Evolutionary conservation across 495 filamentous ascomycete species (phyloP), one percentile per base, ranked within the genome.

Genomic region (Bacidia rubella): DNA sequence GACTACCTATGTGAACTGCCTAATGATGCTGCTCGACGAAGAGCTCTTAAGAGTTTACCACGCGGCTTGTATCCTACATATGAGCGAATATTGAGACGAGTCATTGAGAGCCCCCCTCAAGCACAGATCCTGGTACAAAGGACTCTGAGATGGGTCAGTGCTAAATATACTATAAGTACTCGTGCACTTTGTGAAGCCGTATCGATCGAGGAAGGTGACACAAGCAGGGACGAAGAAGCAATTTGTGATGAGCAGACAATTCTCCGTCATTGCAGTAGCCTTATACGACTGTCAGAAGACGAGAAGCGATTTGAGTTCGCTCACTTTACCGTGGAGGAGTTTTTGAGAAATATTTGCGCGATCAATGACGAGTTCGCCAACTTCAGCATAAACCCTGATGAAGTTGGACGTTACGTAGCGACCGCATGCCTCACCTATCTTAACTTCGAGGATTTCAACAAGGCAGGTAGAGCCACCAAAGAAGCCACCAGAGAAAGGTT

Each of bases 1-100:
- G 68, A 70, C 49, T 64, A 67, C 40, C 57, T 71, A 2, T 62
- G 62, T 25, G 59, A 65, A 17, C 54, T 60, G 1, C 54, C 51
- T 2, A 67, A 55, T 21, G 68, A 69, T 49, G 35, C 44, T 15
- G 62, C 56, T 3, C 57, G 63, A 5, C 59, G 61, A 3, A 54
- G 55, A 35, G 66, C 68, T 1, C 54, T 71, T 10, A 58, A 48
- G 4, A 32, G 49, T 17, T 54, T 70, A 9, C 68, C 67, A 21
- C 67, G 65, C 11, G 53, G 23, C 32, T 56, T 71, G 41, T 54
- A 49, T 2, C 51, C 44, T 7, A 64, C 62, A 2, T 71, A 71
- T 35, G 51, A 63, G 21, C 64, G 67, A 32, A 70, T 70, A 11
- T 59, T 69, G 0, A 27, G 58, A 22, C 53, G 62, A 24, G 60